Evolutionary conservation across 2,329 filamentous ascomycete genomes (phyloP).

Genomic region (Penicillium brasilianum): DNA sequence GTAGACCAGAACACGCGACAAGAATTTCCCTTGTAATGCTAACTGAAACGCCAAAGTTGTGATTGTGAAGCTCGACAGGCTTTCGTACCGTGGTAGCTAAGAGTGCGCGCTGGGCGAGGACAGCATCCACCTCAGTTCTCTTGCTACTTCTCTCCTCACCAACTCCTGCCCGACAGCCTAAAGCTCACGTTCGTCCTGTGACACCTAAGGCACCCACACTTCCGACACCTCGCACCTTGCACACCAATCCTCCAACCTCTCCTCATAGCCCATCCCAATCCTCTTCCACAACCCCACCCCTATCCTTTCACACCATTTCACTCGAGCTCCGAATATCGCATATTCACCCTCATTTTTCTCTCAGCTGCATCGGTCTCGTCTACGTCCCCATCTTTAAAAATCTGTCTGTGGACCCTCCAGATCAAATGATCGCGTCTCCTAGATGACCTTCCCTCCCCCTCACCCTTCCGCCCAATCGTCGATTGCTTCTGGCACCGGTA

Average conservation of each 20-base stretch:
- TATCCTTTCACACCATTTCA: conserved; percentile 16
- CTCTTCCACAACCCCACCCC: conserved; percentile 22
- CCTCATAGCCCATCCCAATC: conserved; percentile 22
- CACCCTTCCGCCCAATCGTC: conserved; percentile 57
- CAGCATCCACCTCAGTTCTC: not conserved
- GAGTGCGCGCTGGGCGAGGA: not conserved
- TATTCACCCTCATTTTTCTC: conserved; percentile 14
- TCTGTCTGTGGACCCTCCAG: conserved; percentile 46
- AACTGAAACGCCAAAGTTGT: not conserved
- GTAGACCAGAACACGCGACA: not conserved
- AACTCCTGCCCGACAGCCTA: conserved; percentile 18
- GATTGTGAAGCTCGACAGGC: not conserved
- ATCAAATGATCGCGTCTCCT: conserved; percentile 59
- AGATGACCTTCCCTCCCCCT: conserved; percentile 63
- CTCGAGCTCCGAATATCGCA: conserved; percentile 18
- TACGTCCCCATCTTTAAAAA: conserved; percentile 35
- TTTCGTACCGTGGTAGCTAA: not conserved
- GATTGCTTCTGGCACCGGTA: conserved; percentile 58
- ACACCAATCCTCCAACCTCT: conserved; percentile 30
- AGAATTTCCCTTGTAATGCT: not conserved
- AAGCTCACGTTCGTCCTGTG: conserved; percentile 23
- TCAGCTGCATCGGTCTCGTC: conserved; percentile 24
- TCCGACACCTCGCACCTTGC: conserved; percentile 32
- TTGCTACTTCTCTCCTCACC: not conserved
- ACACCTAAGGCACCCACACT: conserved; percentile 31